Base-by-base conservation (phyloP, 163 green algal genomes). In the Chlamydomonas reinhardtii region DNA sequence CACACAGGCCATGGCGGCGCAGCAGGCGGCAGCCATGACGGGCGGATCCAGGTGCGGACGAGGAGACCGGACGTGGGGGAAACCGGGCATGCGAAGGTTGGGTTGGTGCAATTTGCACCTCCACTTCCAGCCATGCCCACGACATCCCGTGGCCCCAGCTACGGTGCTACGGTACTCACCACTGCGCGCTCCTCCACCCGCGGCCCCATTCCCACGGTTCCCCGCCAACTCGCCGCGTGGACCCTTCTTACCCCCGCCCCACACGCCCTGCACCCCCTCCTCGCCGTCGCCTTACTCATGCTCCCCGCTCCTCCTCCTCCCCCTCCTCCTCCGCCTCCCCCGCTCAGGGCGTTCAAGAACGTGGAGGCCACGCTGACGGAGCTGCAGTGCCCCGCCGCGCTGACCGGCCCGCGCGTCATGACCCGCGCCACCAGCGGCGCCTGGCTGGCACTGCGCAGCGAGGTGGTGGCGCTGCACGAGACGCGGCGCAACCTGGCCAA, bases 381-480 rank as follows among this genome's bases (percentile, higher is more conserved):
- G 68, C 61, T 95, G 32, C 43, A 74, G n/a, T 88, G 65, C 37
- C 74, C 76, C 22, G 56, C 65, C 27, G 89, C 84, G 11, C 37
- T 92, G 14, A 62, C 48, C 19, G 82, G 82, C 25, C 91, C 89
- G 2, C 82, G 75, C 56, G 62, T 85, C 29, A 81, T 82, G 54
- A 91, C 85, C 0, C 87, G 90, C 11, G 76, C 81, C 5, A 89
- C 90, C 20, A 90, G 83, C 69, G 90, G 89, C 32, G 87, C 85
- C 14, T 95, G 91, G 84, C 81, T 96, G 37, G 86, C 89, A 17
- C 76, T 94, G 87, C 91, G 93, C 66, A 54, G 66, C 31, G 93
- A 96, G 86, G 85, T 95, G 17, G 89, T 94, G 3, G 86, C 89
- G 43, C 88, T 94, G 73, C 87, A 94, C 65, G 92, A 96, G 65